These are phyloP conservation scores for Salvia splendens DNA, from an alignment of 257 asterid species.

Conservation along the genomic window DNA sequence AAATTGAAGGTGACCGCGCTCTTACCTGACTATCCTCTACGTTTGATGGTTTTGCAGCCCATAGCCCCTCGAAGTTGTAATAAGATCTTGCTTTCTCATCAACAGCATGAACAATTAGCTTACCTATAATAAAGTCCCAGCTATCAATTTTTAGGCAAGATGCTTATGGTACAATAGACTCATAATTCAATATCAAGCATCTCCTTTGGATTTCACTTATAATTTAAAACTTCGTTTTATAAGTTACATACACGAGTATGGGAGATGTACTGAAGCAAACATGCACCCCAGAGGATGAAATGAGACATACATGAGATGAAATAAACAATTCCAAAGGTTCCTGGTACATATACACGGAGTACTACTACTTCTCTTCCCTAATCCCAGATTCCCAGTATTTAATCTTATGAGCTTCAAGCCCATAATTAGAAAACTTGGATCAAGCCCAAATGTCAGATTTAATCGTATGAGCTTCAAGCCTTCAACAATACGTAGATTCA, in stretches of 20 bases:
- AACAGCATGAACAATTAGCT: conserved; percentile 78
- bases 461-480: conserved; percentile 2
- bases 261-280: background rate
- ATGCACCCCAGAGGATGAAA: background rate
- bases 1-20: background rate
- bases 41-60: conserved; percentile 49
- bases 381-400: background rate
- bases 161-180: background rate
- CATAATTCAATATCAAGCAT: background rate
- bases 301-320: conserved; percentile 4
- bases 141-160: conserved; percentile 12
- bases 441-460: background rate
- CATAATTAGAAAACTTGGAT: background rate
- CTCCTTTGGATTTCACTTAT: background rate
- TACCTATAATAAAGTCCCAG: conserved; percentile 43
- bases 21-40: conserved; percentile 47
- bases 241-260: conserved; percentile 5
- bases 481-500: conserved; percentile 6
- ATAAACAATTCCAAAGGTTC: conserved; percentile 6
- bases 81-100: conserved; percentile 93
- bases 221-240: background rate
- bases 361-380: background rate
- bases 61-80: conserved; percentile 85
- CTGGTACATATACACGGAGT: background rate
- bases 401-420: no score